Conservation (phyloP, 129 eudicot genomes). For the Centaurea solstitialis region DNA sequence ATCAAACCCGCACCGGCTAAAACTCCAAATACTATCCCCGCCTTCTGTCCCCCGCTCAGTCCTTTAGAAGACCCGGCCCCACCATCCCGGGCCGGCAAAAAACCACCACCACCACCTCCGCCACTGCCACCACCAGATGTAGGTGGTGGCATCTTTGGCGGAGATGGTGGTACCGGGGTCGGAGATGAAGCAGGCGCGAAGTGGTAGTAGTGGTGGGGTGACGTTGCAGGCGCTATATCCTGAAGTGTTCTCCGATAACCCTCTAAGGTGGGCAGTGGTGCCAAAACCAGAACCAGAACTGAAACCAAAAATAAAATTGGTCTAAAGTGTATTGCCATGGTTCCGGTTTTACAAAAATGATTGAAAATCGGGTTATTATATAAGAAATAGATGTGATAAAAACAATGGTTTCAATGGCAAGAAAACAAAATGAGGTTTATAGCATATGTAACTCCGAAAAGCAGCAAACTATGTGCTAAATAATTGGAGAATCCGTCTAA, state of each 20-base stretch:
- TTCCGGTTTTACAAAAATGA: conserved; percentile 8
- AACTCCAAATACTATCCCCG: conserved; percentile 52
- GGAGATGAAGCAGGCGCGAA: background rate
- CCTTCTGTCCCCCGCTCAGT: conserved; percentile 51
- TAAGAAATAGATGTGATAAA: conserved; percentile 26
- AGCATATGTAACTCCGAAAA: conserved; percentile 14
- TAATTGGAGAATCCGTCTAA: conserved; percentile 20
- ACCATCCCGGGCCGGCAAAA: background rate
- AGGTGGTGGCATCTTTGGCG: background rate
- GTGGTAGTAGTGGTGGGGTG: too few species aligned
- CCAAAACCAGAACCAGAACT: conserved; percentile 23
- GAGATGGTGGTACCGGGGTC: background rate
- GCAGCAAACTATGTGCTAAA: conserved; percentile 7
- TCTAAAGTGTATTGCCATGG: conserved; percentile 22
- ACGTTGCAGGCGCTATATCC: background rate
- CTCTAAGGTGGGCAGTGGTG: conserved; percentile 19
- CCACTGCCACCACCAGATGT: background rate
- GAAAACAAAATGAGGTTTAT: background rate
- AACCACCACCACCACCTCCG: conserved; percentile 7
- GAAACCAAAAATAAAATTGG: conserved; percentile 7
- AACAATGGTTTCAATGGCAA: conserved; percentile 21
- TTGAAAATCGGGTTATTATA: background rate
- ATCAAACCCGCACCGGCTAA: conserved; percentile 42
- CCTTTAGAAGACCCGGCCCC: conserved; percentile 31
- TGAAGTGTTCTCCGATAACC: conserved; percentile 19